Evolutionary conservation across 352 stramenopile genomes (phyloP).

Genomic region (Plasmopara muralis): DNA sequence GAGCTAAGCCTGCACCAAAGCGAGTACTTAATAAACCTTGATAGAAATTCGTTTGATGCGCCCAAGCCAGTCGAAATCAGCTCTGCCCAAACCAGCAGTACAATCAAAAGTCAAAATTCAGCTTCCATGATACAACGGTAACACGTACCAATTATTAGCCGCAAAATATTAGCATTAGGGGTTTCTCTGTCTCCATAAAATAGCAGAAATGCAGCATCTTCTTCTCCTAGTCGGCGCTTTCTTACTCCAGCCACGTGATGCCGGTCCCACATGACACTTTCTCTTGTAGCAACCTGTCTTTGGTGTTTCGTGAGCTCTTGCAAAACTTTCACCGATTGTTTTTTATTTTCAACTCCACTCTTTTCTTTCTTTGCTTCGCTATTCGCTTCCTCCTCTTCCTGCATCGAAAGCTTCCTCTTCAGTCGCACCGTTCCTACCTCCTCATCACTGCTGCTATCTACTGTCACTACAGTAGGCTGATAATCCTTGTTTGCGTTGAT

Average conservation of each 20-base stretch:
- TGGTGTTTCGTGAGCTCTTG: slow-evolving; percentile 15
- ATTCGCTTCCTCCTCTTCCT: slow-evolving; percentile 4
- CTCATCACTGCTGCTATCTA: slow-evolving; percentile 34
- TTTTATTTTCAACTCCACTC: slow-evolving; percentile 10
- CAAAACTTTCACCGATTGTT: slow-evolving; percentile 9
- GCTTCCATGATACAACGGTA: not conserved
- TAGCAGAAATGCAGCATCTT: slow-evolving; percentile 60
- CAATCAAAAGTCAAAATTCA: slow-evolving; percentile 7
- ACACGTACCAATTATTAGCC: slow-evolving; percentile 52
- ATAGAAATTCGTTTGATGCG: slow-evolving; percentile 17
- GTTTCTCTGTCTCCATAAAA: slow-evolving; percentile 56
- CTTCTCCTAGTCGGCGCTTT: slow-evolving; percentile 42
- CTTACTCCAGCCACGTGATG: slow-evolving; percentile 13
- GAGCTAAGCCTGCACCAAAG: slow-evolving; percentile 49
- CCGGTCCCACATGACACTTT: slow-evolving; percentile 10
- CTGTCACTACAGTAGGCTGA: slow-evolving; percentile 21
- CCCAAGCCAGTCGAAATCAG: slow-evolving; percentile 43
- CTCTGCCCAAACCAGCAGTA: slow-evolving; percentile 25
- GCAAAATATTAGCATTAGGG: slow-evolving; percentile 37
- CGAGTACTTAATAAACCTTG: slow-evolving; percentile 39
- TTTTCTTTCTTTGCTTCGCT: not conserved
- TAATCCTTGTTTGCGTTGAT: slow-evolving; percentile 7
- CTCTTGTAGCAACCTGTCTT: slow-evolving; percentile 4
- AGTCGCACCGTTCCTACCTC: slow-evolving; percentile 18
- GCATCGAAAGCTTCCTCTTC: slow-evolving; percentile 24